Evolutionary conservation across 2,329 filamentous ascomycete species (phyloP), one percentile per base, ranked within the genome.

Genomic region (Zasmidium cellare): DNA sequence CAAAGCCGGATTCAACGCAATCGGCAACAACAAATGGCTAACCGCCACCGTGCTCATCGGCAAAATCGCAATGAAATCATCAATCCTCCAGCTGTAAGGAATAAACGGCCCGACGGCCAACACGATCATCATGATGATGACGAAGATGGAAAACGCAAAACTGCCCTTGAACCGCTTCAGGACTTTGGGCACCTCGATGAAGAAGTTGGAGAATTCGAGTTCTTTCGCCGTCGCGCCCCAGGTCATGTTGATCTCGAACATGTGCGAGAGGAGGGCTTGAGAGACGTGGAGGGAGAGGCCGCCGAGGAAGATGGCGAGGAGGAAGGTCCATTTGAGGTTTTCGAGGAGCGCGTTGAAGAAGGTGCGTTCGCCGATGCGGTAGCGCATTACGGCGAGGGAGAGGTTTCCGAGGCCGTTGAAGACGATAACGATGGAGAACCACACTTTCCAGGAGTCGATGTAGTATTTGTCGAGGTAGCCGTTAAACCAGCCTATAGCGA

Each of bases 181-280:
- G 44, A 96, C 89, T 71, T 88, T 89, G 31, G 88, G 88, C 18
- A 92, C 84, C 71, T 94, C 91, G 59, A 90, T 88, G 76, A 92
- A 93, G 76, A 96, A 96, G 74, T 91, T 89, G 23, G 88, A 87
- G 69, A 88, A 87, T 67, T 91, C 88, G 51, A 85, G 84, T 77
- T 96, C 91, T 76, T 96, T 96, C 44, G 87, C 84, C 0, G 91
- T 96, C 1, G 90, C 86, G 51, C 90, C 90, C 91, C 91, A 94
- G 2, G 84, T 85, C 87, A 94, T 93, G 75, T 94, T 83, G 70
- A 93, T 86, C 76, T 90, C 86, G 72, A 94, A 90, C 84, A 94
- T 90, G 78, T 96, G 91, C 3, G 86, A 82, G 47, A 94, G 76
- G 31, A 96, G 79, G 1, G 91, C 91, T 72, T 92, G 88, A 25